Evolutionary conservation across 2,329 filamentous ascomycete species (phyloP), one percentile per base, ranked within the genome.

Genomic region (Phaeoacremonium minimum): DNA sequence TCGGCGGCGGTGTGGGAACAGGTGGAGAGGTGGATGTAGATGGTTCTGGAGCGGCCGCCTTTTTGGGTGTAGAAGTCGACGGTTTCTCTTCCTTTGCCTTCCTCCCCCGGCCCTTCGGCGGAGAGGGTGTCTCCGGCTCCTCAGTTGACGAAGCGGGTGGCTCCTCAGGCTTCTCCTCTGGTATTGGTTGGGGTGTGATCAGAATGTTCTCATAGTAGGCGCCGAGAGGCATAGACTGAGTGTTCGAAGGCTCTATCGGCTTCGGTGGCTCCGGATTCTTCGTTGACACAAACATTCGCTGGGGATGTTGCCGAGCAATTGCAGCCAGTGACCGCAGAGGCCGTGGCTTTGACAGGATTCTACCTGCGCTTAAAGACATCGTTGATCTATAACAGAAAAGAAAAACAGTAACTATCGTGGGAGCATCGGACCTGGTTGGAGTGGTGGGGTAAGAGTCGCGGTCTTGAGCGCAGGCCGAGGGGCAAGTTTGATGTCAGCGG

Each of bases 121-220:
- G 37, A 12, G 15, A 18, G 26, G 33, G 39, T 16, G 34, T 18
- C 28, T 36, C 31, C 22, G 33, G 26, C 7, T 35, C 33, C 7
- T 32, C 22, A 18, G 43, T 42, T 42, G 66, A 61, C 6, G 64
- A 60, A n/a, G 53, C 58, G 3, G 68, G 66, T 0, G 68, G 64
- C 8, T 58, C 55, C 44, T 73, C 64, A 31, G 63, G 64, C 47
- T 73, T 73, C 22, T 54, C 47, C 7, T 56, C 47, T 33, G 48
- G 60, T 36, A 60, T 64, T 2, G 64, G 64, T 7, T 63, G 58
- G 0, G 71, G 69, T 5, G 58, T 60, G 33, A 65, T 60, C 30
- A 81, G 63, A 16, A 82, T 68, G n/a, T 63, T 56, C 45, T 78
- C 68, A 56, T 83, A 83, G 60, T 78, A 83, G 26, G 62, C 54